These are phyloP conservation scores for Phytophthora pini DNA, from an alignment of 352 stramenopile species.

Conservation along the genomic window DNA sequence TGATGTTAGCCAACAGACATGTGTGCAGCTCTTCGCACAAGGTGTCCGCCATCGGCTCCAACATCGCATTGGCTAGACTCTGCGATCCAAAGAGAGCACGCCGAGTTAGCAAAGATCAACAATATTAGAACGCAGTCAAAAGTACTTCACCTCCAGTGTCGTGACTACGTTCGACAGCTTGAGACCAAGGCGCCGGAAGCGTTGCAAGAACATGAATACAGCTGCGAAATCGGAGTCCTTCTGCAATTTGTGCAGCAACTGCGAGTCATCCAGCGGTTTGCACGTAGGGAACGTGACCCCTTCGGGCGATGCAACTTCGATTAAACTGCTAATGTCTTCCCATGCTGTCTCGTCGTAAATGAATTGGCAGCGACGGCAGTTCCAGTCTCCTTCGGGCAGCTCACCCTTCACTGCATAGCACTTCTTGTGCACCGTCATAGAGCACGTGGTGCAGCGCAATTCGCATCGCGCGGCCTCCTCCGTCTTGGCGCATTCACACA, in stretches of 20 bases:
- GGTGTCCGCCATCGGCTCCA: constrained; percentile 35
- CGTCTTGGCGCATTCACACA: constrained; percentile 62
- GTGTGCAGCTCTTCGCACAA: constrained; percentile 59
- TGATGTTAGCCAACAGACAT: constrained; percentile 54
- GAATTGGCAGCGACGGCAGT: constrained; percentile 65
- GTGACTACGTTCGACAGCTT: constrained; percentile 54
- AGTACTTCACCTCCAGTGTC: constrained; percentile 47
- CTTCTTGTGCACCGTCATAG: constrained; percentile 78
- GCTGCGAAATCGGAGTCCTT: constrained; percentile 56
- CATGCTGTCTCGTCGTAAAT: constrained; percentile 43
- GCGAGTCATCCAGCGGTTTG: constrained; percentile 32
- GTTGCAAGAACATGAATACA: constrained; percentile 73
- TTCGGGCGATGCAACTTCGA: constrained; percentile 19
- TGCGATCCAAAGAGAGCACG: constrained; percentile 9
- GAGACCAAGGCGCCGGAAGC: constrained; percentile 64
- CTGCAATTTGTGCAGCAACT: constrained; percentile 51
- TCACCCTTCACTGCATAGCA: constrained; percentile 65
- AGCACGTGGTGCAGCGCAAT: constrained; percentile 64
- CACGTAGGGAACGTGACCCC: constrained; percentile 44
- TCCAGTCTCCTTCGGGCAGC: constrained; percentile 51
- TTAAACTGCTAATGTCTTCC: constrained; percentile 30
- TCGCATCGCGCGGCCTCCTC: constrained; percentile 62
- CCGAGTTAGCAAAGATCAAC: neutral
- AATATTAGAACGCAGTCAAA: neutral
- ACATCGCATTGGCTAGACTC: constrained; percentile 46